phyloP scores from a whole-genome alignment of 1,284 basidiomycete species.

The Trichosporon sp. region DNA sequence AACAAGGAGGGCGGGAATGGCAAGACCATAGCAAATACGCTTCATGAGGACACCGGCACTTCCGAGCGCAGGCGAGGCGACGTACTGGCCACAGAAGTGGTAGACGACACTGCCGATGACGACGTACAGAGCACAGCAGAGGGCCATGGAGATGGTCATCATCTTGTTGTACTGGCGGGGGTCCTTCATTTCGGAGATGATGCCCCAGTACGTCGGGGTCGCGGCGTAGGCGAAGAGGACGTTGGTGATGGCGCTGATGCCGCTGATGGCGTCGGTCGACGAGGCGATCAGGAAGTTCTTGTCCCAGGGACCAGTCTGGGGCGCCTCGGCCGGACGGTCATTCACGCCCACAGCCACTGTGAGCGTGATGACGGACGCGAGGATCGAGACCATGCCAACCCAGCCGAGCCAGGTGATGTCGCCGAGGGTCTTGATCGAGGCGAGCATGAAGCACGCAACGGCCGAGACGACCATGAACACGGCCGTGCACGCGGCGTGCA shows the following conservation, averaged over 20 bases:
- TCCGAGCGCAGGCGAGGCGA: slow-evolving; percentile 43
- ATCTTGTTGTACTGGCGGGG: slow-evolving; percentile 27
- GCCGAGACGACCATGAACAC: slow-evolving; percentile 38
- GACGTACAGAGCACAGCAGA: slow-evolving; percentile 37
- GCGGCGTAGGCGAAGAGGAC: slow-evolving; percentile 42
- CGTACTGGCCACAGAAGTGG: slow-evolving; percentile 40
- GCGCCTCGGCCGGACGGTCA: slow-evolving; percentile 35
- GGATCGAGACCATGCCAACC: slow-evolving; percentile 31
- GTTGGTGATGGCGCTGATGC: slow-evolving; percentile 39
- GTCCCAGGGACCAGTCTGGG: slow-evolving; percentile 21
- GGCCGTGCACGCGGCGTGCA: slow-evolving; percentile 44
- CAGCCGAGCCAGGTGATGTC: slow-evolving; percentile 45
- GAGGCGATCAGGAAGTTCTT: slow-evolving; percentile 25
- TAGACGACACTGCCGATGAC: slow-evolving; percentile 26
- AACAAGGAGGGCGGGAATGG: slow-evolving; percentile 39
- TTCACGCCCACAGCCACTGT: slow-evolving; percentile 45
- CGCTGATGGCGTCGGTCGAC: slow-evolving; percentile 29
- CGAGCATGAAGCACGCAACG: slow-evolving; percentile 27
- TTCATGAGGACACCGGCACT: slow-evolving; percentile 43
- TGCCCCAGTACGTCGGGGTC: slow-evolving; percentile 19
- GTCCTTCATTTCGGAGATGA: slow-evolving; percentile 32
- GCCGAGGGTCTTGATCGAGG: slow-evolving; percentile 41
- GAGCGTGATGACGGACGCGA: slow-evolving; percentile 42
- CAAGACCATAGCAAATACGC: slow-evolving; percentile 46
- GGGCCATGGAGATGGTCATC: slow-evolving; percentile 26